Percentiles rank a stretch among this genome's conserved stretches.
Evolutionary conservation across 306 rosid species (phyloP).

Genomic region (Cajanus cajan): DNA sequence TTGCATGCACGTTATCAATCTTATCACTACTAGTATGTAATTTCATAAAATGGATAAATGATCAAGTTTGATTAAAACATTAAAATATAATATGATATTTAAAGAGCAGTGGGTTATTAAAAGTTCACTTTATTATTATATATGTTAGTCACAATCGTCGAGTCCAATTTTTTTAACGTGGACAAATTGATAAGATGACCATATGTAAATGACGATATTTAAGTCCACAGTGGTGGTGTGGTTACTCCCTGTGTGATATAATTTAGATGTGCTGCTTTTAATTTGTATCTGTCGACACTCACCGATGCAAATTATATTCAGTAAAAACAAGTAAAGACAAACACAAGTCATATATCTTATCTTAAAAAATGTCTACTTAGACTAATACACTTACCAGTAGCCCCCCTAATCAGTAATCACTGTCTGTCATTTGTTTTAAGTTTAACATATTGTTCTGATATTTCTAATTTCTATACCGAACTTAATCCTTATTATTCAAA

Average conservation of each 20-base stretch:
- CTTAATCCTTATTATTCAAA: not conserved
- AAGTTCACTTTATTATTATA: no score
- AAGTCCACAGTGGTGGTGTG: not conserved
- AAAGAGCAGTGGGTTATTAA: no score
- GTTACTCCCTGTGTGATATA: not conserved
- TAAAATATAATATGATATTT: no score
- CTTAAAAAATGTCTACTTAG: not conserved
- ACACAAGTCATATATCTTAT: not conserved
- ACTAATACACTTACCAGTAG: not conserved
- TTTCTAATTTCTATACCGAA: not conserved
- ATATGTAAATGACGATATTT: no score
- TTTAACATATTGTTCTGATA: not conserved
- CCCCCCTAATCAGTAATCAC: not conserved
- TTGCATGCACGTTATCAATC: not conserved
- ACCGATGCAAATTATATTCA: not conserved
- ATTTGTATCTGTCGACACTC: not conserved
- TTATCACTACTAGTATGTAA: not conserved
- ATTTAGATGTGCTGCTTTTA: not conserved
- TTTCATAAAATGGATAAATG: no score
- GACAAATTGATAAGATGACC: not conserved
- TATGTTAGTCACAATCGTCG: no score
- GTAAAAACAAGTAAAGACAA: not conserved
- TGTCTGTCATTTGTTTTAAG: not conserved
- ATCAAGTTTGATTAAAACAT: no score
- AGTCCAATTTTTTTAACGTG: not conserved